Conservation (phyloP, 768 basidiomycete species). For the Boletus subparvulus region DNA sequence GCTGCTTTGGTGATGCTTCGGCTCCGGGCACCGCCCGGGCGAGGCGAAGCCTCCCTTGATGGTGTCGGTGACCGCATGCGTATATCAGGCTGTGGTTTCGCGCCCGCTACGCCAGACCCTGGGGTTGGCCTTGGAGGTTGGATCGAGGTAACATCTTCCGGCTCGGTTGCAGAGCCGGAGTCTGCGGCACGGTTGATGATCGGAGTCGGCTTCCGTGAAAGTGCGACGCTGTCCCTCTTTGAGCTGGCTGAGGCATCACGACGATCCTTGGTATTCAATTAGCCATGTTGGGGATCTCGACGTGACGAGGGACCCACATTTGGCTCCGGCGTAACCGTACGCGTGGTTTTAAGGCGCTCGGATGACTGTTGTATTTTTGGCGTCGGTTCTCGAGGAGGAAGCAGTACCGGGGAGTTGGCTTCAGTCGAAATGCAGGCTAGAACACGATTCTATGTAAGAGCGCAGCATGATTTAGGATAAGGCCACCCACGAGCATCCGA, state of each 20-base stretch:
- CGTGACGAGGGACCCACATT: slow-evolving; percentile 20
- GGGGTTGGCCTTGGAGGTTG: background rate
- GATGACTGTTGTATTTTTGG: slow-evolving; percentile 13
- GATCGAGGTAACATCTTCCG: slow-evolving; percentile 21
- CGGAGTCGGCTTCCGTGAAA: slow-evolving; percentile 11
- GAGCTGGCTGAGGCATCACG: background rate
- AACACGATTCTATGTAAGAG: slow-evolving; percentile 14
- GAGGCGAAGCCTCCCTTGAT: slow-evolving; percentile 11
- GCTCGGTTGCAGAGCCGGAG: slow-evolving; percentile 31
- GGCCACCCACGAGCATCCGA: slow-evolving; percentile 60
- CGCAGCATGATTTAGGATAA: slow-evolving; percentile 5
- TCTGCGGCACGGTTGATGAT: slow-evolving; percentile 11
- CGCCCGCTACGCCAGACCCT: background rate
- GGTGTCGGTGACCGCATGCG: slow-evolving; percentile 24
- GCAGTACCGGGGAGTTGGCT: slow-evolving; percentile 46
- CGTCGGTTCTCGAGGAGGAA: slow-evolving; percentile 17
- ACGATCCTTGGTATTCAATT: slow-evolving; percentile 17
- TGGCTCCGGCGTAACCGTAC: slow-evolving; percentile 5
- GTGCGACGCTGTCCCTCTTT: slow-evolving; percentile 1
- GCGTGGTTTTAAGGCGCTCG: slow-evolving; percentile 8
- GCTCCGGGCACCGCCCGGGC: slow-evolving; percentile 18
- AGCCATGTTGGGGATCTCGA: slow-evolving; percentile 5
- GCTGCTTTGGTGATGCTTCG: slow-evolving; percentile 26
- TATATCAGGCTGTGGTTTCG: slow-evolving; percentile 13
- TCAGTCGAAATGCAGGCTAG: slow-evolving; percentile 54